phyloP scores from a whole-genome alignment of 1,139 yeast genomes.

The Candida labiduridarum region DNA sequence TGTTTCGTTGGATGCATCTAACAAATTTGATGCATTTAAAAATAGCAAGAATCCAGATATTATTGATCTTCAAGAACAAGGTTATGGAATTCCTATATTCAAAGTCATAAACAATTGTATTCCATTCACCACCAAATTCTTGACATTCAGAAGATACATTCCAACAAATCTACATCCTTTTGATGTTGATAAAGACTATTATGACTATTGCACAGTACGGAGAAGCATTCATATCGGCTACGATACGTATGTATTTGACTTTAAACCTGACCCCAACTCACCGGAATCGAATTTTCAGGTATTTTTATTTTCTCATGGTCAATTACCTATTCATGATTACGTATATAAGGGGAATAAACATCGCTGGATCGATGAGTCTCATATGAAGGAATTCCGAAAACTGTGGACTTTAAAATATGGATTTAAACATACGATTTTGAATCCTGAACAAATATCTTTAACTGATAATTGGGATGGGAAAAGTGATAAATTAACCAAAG shows the following conservation, averaged over 20 bases:
- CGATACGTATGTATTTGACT: constrained; percentile 13
- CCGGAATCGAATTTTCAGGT: constrained; percentile 11
- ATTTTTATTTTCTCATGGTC: constrained; percentile 14
- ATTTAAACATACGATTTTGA: constrained; percentile 12
- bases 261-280: constrained; percentile 14
- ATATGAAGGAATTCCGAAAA: constrained; percentile 4
- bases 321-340: constrained; percentile 16
- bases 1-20: constrained; percentile 14
- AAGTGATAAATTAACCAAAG: constrained; percentile 12
- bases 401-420: constrained; percentile 14
- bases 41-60: constrained; percentile 9
- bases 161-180: constrained; percentile 13
- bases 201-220: constrained; percentile 13
- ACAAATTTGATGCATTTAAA: constrained; percentile 14
- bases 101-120: constrained; percentile 10
- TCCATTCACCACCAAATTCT: constrained; percentile 10
- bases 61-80: constrained; percentile 11
- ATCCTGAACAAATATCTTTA: constrained; percentile 11
- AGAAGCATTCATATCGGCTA: constrained; percentile 13
- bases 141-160: constrained; percentile 14
- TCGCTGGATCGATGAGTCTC: constrained; percentile 17
- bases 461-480: constrained; percentile 18
- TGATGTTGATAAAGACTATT: constrained; percentile 14
- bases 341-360: constrained; percentile 13
- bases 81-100: constrained; percentile 16